These are phyloP conservation scores for Hebeloma cylindrosporum DNA, from an alignment of 768 basidiomycete genomes.

Conservation along the genomic window DNA sequence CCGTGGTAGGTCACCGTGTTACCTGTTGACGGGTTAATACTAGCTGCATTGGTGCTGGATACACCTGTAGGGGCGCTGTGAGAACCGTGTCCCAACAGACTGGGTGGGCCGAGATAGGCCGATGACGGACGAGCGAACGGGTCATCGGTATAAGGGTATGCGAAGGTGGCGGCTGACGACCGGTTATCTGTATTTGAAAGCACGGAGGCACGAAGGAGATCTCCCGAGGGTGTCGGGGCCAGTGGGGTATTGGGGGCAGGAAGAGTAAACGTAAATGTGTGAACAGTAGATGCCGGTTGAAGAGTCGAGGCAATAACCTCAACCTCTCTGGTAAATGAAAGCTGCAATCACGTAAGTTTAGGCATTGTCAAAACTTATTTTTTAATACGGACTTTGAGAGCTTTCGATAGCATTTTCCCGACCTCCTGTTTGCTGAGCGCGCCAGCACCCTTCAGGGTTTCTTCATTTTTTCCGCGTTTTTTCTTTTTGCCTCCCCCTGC, in stretches of 20 bases:
- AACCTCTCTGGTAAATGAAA: slow-evolving; percentile 89
- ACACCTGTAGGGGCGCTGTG: slow-evolving; percentile 34
- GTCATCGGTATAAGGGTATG: slow-evolving; percentile 74
- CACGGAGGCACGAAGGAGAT: slow-evolving; percentile 73
- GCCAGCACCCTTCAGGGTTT: slow-evolving; percentile 72
- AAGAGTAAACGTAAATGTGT: slow-evolving; percentile 87
- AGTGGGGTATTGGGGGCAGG: slow-evolving; percentile 75
- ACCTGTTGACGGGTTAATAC: slow-evolving; percentile 32
- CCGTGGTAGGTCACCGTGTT: slow-evolving; percentile 79
- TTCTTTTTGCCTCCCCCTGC: slow-evolving; percentile 80
- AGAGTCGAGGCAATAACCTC: slow-evolving; percentile 95
- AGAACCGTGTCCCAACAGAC: slow-evolving; percentile 52
- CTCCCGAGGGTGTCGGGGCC: slow-evolving; percentile 70
- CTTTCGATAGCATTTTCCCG: slow-evolving; percentile 88
- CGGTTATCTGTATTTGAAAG: slow-evolving; percentile 62
- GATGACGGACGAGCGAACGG: slow-evolving; percentile 80
- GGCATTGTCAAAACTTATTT: slow-evolving; percentile 5
- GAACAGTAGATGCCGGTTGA: slow-evolving; percentile 89
- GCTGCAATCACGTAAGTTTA: slow-evolving; percentile 39
- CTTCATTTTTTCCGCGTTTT: slow-evolving; percentile 62
- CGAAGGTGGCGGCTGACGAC: slow-evolving; percentile 68
- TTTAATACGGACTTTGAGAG: slow-evolving; percentile 66
- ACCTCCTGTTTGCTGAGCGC: slow-evolving; percentile 85
- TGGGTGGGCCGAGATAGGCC: slow-evolving; percentile 78
- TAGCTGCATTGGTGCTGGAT: slow-evolving; percentile 31